Evolutionary conservation across 163 green algal genomes (phyloP).

Genomic region (Scenedesmus sp.): DNA sequence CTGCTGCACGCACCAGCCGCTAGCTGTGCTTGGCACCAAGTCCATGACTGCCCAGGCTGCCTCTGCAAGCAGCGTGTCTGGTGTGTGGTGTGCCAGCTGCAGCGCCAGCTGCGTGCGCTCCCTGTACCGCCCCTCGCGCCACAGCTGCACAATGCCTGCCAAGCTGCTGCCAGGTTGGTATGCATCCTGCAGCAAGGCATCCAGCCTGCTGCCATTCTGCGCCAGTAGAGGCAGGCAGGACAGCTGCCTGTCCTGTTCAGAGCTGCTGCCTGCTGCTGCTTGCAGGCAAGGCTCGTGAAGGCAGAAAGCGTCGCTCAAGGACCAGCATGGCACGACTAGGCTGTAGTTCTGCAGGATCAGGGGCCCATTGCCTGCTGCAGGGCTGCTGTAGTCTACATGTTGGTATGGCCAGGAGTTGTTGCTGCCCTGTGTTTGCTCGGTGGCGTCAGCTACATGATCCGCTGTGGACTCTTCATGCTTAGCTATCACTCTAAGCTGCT

Average conservation of each 20-base stretch:
- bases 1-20: not conserved
- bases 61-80: not conserved
- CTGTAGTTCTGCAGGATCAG: not conserved
- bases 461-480: not conserved
- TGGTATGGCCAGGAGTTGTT: not conserved
- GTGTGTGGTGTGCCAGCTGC: not conserved
- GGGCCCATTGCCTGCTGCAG: not conserved
- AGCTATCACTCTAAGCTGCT: not conserved
- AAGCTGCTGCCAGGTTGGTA: not conserved
- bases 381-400: not conserved
- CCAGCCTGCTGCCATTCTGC: not conserved
- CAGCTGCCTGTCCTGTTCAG: not conserved
- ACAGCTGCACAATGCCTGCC: not conserved
- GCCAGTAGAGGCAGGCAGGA: not conserved
- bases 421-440: not conserved
- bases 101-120: not conserved
- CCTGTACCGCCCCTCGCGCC: not conserved
- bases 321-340: not conserved
- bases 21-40: not conserved
- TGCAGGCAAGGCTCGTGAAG: not conserved
- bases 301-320: not conserved
- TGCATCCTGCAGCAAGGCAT: not conserved
- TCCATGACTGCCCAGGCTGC: slow-evolving; percentile 1
- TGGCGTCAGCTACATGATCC: not conserved
- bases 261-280: not conserved